Percentiles rank a stretch among this genome's conserved stretches.
Conservation (phyloP, 2,329 filamentous ascomycete species). For the Leptographium radiaticola region DNA sequence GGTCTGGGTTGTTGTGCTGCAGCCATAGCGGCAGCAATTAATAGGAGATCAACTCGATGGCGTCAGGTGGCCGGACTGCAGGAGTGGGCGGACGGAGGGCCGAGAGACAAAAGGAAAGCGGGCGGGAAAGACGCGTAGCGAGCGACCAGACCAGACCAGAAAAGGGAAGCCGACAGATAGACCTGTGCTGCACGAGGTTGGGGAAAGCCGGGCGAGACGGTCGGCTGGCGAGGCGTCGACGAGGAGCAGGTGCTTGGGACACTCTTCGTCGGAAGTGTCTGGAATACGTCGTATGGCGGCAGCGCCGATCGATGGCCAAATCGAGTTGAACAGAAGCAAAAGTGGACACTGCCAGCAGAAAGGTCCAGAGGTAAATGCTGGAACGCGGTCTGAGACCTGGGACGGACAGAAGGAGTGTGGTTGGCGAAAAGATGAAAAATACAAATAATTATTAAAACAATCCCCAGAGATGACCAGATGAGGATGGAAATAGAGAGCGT, state of each 20-base stretch:
- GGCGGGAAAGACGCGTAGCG: neutral
- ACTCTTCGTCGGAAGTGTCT: neutral
- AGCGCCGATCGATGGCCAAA: neutral
- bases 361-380: neutral
- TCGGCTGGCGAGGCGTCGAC: neutral
- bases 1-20: conserved; percentile 29
- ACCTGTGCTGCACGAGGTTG: neutral
- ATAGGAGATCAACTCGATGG: neutral
- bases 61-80: neutral
- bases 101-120: neutral
- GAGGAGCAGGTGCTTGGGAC: neutral
- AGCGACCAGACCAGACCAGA: neutral
- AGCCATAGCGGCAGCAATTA: conserved; percentile 14
- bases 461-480: neutral
- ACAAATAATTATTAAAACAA: neutral
- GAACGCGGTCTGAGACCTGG: neutral
- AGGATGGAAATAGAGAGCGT: neutral
- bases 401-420: neutral
- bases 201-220: neutral
- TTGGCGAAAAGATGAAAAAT: neutral
- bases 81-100: neutral
- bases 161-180: neutral
- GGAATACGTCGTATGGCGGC: neutral
- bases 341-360: neutral
- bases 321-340: neutral